Base-by-base conservation (phyloP, 495 filamentous ascomycete genomes). In the Massariosphaeria phaeospora region DNA sequence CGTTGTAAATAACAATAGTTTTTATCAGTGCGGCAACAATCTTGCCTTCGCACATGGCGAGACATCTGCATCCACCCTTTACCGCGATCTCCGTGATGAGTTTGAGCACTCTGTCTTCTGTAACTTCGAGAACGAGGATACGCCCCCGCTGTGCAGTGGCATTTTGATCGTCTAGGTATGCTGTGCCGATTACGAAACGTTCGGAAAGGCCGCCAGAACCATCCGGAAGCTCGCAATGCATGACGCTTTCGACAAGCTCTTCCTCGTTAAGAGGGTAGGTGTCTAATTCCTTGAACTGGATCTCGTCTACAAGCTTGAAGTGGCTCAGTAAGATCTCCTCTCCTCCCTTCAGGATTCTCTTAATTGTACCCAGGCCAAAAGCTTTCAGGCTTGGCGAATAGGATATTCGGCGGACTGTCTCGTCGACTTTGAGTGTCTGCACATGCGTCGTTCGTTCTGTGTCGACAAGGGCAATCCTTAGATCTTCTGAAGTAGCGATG, bases 21-120 rank as follows among this genome's bases (percentile, higher is more conserved):
- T 95, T 96, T 34, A 86, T 79, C 24, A 96, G 73, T 0, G 84
- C 91, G 0, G 88, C 91, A 23, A 95, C 82, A 46, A 97, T 86
- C 52, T 82, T 87, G 49, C 81, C 86, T 25, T 80, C 79, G 59
- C 90, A 75, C 44, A 89, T 79, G 4, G 78, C 85, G 31, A 98
- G 68, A 41, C 81, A 83, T 56, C 90, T 77, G 67, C 91, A 96
- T 25, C 83, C 83, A 11, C 89, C 89, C 66, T 78, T 85, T 17
- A 93, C 72, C 1, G 74, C 69, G 24, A 83, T 66, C 48, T 84
- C 81, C 1, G 78, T 70, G 1, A 91, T 71, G 29, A 86, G 57
- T 58, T 84, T 88, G 18, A 94, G 76, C 26, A 77, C 78, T 42
- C 85, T 76, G 29, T 87, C 81, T 50, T 77, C 76, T 48, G 88